Base-by-base conservation (phyloP, 306 rosid species). In the Prunus armeniaca region DNA sequence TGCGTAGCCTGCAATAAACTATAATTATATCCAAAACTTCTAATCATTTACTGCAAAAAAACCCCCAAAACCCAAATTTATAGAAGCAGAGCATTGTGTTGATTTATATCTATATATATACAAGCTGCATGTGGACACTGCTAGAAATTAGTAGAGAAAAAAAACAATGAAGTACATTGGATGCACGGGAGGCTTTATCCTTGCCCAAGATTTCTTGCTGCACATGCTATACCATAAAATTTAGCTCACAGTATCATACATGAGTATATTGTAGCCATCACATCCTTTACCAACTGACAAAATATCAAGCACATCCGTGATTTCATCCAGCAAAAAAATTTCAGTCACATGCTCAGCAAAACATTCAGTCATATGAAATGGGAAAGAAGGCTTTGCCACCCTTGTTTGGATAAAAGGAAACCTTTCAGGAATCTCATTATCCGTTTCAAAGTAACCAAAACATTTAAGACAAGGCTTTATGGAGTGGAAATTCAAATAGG, bases 221-320 rank as follows among this genome's bases (percentile, higher is more conserved):
- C 74, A 27, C 74, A 57, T 27, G 52, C 54, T 27, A 50, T 14
- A 49, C 52, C 54, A 49, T 15, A 4, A 52, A 52, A 52, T 15
- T 18, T 18, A 52, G 6, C 58, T 18, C 58, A 60, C 65, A 60
- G 18, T 12, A 60, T 60, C 38, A 60, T 0, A 60, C 38, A 60
- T 12, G 19, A 60, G 2, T 5, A 60, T 2, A 55, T 55, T 34
- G 51, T 13, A 12, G 25, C 65, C 3, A 11, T 28, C 49, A 51
- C 74, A 52, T 71, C 74, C 46, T 19, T 32, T 52, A 71, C 75
- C 64, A 32, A 69, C 54, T 38, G 20, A 51, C 62, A 56, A 34
- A n/a, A 54, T 71, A 55, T n/a, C 64, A 71, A 71, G 49, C 65
- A 72, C 65, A 56, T 56, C 20, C 54, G 18, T 15, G 20, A 18